Conservation (phyloP, 2,329 filamentous ascomycete species). For the Fusarium neocosmosporiellum region DNA sequence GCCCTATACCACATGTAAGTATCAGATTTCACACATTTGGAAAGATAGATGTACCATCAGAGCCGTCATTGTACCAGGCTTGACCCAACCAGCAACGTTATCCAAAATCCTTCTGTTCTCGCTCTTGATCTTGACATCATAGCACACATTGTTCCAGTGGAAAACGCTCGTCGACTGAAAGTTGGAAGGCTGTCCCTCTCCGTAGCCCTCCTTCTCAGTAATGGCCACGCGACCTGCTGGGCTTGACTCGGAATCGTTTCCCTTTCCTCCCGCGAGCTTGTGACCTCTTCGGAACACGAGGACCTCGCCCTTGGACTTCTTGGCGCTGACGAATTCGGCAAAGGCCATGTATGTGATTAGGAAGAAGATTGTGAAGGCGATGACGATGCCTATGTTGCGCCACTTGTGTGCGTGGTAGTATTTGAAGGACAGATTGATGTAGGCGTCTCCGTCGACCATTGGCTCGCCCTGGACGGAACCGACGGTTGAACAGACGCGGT, state of each 20-base stretch:
- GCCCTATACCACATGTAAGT: constrained; percentile 35
- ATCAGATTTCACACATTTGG: fast-evolving
- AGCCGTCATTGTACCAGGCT: constrained; percentile 86
- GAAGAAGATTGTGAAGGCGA: constrained; percentile 61
- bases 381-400: constrained; percentile 67
- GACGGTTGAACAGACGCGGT: constrained; percentile 58
- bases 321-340: constrained; percentile 59
- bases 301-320: constrained; percentile 70
- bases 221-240: constrained; percentile 11
- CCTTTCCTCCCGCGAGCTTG: not conserved
- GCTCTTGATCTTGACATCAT: constrained; percentile 76
- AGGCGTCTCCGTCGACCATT: constrained; percentile 59
- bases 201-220: constrained; percentile 27
- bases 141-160: constrained; percentile 84
- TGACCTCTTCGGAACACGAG: constrained; percentile 65
- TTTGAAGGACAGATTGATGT: constrained; percentile 54
- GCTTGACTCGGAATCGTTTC: constrained; percentile 25
- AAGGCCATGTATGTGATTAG: constrained; percentile 60
- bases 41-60: constrained; percentile 68
- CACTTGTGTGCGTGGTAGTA: constrained; percentile 63
- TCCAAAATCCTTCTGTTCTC: constrained; percentile 79
- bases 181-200: constrained; percentile 5
- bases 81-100: constrained; percentile 88
- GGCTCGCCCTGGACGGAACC: constrained; percentile 58
- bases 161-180: constrained; percentile 76